Percentiles rank a stretch among this genome's conserved stretches.
phyloP scores from a whole-genome alignment of 83 land plant genomes.

The Thuja plicata region DNA sequence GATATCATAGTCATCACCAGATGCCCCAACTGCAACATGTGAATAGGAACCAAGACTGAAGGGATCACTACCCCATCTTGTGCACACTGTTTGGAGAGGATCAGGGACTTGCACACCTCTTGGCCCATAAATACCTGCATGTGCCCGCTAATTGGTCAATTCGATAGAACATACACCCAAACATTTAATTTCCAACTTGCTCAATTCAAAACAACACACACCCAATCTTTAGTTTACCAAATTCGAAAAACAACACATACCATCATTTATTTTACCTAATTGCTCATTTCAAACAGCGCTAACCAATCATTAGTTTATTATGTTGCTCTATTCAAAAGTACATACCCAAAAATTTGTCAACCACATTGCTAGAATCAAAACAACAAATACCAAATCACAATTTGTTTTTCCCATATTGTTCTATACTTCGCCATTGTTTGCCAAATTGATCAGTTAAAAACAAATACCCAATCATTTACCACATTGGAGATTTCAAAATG shows the following conservation, averaged over 20 bases:
- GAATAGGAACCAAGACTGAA: conserved; percentile 93
- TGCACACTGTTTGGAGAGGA: conserved; percentile 87
- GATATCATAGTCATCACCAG: conserved; percentile 95
- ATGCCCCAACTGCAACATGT: conserved; percentile 85
- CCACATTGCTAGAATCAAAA: neutral
- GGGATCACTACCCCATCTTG: conserved; percentile 91
- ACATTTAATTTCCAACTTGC: neutral
- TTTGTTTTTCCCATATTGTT: neutral
- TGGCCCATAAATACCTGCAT: conserved; percentile 64
- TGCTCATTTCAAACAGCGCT: neutral
- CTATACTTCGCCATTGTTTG: neutral
- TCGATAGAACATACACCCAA: neutral
- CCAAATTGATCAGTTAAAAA: neutral
- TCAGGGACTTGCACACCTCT: conserved; percentile 83
- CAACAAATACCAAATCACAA: neutral
- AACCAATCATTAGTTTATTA: neutral
- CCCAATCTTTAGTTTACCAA: neutral
- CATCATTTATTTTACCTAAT: neutral
- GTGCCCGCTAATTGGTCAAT: conserved; percentile 9
- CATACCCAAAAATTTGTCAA: neutral
- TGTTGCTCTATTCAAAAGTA: neutral
- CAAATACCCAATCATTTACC: neutral
- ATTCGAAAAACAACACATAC: neutral
- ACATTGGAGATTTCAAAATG: neutral
- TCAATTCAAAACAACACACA: neutral